A percentile compares a stretch with the other conserved stretches of the same genome.
Conservation (phyloP, 2,329 filamentous ascomycete genomes). For the Talaromyces atroroseus region DNA sequence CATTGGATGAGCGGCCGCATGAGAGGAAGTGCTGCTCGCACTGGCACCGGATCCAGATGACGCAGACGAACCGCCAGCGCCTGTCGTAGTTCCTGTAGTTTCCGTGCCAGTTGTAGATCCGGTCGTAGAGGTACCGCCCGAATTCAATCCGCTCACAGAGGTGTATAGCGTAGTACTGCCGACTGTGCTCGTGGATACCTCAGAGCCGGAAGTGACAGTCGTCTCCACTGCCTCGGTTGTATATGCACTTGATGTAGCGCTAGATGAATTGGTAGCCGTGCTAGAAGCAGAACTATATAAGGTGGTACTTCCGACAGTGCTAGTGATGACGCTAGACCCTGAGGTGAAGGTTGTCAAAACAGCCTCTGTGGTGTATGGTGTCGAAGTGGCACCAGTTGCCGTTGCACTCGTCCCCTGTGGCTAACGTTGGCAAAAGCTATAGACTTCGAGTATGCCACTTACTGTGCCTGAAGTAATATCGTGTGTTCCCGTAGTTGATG, state of each 20-base stretch:
- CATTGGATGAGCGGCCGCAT: slow-evolving; percentile 24
- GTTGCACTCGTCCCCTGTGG: slow-evolving; percentile 15
- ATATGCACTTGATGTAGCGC: slow-evolving; percentile 19
- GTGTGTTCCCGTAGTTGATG: neutral
- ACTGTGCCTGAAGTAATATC: slow-evolving; percentile 2
- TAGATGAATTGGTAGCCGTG: slow-evolving; percentile 17
- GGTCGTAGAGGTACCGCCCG: neutral
- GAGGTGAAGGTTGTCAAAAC: slow-evolving; percentile 16
- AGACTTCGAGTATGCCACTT: neutral
- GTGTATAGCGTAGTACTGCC: slow-evolving; percentile 21
- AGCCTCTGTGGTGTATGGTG: slow-evolving; percentile 14
- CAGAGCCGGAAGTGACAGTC: slow-evolving; percentile 14
- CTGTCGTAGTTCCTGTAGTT: slow-evolving; percentile 12
- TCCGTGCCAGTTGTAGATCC: neutral
- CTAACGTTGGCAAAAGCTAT: neutral
- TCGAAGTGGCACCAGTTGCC: slow-evolving; percentile 17
- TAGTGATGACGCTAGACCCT: slow-evolving; percentile 13
- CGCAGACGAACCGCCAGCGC: slow-evolving; percentile 15
- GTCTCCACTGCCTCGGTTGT: slow-evolving; percentile 9
- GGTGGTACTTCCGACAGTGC: slow-evolving; percentile 22
- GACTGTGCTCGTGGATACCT: slow-evolving; percentile 16
- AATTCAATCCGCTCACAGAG: slow-evolving; percentile 12
- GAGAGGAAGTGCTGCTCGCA: slow-evolving; percentile 16
- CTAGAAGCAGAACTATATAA: slow-evolving; percentile 13
- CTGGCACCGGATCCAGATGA: slow-evolving; percentile 19